These are phyloP conservation scores for Asclepias syriaca DNA, from an alignment of 257 asterid genomes.

Conservation along the genomic window DNA sequence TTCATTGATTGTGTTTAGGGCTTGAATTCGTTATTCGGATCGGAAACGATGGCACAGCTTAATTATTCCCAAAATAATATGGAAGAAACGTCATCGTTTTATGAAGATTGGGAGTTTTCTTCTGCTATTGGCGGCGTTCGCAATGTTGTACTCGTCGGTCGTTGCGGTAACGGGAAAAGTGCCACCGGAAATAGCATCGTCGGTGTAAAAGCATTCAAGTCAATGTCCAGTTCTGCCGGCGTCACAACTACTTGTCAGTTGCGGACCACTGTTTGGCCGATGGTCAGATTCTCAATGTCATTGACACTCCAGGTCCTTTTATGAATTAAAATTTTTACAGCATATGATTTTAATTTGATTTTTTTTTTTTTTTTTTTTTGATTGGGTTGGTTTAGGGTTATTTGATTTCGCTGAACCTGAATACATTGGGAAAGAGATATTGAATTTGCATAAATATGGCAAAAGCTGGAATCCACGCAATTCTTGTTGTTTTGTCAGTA, in stretches of 20 bases:
- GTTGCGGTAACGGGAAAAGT: conserved; percentile 89
- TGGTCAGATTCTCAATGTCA: conserved; percentile 62
- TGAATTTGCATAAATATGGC: conserved; percentile 74
- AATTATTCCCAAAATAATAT: conserved; percentile 14
- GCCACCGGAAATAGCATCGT: conserved; percentile 89
- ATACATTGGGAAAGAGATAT: conserved; percentile 55
- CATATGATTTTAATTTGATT: no score
- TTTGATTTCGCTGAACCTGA: conserved; percentile 51
- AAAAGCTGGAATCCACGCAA: conserved; percentile 86
- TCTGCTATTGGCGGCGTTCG: conserved; percentile 40
- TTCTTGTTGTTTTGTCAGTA: conserved; percentile 67
- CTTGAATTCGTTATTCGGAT: no score
- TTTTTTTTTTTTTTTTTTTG: no score
- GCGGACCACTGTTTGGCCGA: conserved; percentile 48
- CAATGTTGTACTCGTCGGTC: conserved; percentile 70
- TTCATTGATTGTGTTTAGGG: no score
- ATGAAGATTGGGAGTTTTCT: conserved; percentile 81
- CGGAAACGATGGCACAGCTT: no score
- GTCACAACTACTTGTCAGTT: conserved; percentile 80
- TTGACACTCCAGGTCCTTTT: conserved; percentile 53
- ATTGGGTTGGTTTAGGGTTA: conserved; percentile 34
- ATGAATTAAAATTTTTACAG: no score
- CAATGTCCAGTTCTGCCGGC: conserved; percentile 70
- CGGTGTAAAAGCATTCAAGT: conserved; percentile 52
- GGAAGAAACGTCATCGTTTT: conserved; percentile 62